Conservation (phyloP, 2,329 filamentous ascomycete genomes). For the Arthrobotrys iridis region DNA sequence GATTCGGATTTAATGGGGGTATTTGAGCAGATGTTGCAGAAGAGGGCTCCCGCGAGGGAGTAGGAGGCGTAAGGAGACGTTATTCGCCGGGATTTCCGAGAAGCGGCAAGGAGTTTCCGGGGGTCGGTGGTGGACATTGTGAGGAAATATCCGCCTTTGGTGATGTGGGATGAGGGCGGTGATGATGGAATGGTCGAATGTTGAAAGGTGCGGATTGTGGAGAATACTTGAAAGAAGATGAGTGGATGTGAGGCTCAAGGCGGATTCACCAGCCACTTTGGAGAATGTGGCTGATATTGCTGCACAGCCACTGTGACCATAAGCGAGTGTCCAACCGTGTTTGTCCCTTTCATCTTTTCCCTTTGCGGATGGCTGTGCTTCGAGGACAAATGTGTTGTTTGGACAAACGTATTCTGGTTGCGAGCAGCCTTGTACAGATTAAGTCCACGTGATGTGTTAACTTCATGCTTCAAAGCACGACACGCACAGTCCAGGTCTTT, state of each 20-base stretch:
- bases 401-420: too few species aligned
- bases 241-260: conserved; percentile 22
- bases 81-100: conserved; percentile 78
- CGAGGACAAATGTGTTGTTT: too few species aligned
- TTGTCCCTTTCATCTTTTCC: too few species aligned
- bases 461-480: too few species aligned
- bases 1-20: conserved; percentile 67
- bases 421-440: too few species aligned
- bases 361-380: too few species aligned
- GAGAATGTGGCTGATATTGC: not conserved
- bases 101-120: conserved; percentile 79
- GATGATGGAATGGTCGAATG: conserved; percentile 32
- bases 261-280: not conserved
- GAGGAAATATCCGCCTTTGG: not conserved
- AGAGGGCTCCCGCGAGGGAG: conserved; percentile 73
- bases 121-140: conserved; percentile 75
- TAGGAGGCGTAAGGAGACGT: conserved; percentile 75
- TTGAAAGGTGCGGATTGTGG: too few species aligned
- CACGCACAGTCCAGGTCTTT: too few species aligned
- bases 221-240: conserved; percentile 38
- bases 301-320: conserved; percentile 14
- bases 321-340: not conserved
- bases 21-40: conserved; percentile 75
- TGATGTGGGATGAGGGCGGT: conserved; percentile 34
- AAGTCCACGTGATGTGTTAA: too few species aligned